These are phyloP conservation scores for Cenchrus americanus DNA, from an alignment of 176 grass and related monocot species.

Conservation along the genomic window DNA sequence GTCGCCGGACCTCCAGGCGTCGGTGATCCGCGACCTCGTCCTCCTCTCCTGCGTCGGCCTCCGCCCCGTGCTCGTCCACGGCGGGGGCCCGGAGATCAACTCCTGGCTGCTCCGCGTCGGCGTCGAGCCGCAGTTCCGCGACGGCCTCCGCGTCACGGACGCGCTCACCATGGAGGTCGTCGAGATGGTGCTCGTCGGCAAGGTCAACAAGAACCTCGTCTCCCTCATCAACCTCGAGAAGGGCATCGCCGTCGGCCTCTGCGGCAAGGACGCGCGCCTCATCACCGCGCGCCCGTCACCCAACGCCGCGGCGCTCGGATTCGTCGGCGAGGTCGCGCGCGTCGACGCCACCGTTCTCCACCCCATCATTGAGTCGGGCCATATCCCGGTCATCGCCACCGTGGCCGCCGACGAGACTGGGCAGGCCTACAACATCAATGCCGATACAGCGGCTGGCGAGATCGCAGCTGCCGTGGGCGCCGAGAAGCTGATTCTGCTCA, in stretches of 20 bases:
- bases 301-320: conserved; percentile 55
- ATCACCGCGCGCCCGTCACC: conserved; percentile 61
- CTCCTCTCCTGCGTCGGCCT: conserved; percentile 76
- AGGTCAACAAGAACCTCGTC: conserved; percentile 76
- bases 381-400: conserved; percentile 80
- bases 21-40: conserved; percentile 73
- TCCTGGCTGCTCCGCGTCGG: conserved; percentile 61
- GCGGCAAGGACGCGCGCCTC: conserved; percentile 77
- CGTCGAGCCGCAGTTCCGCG: conserved; percentile 65
- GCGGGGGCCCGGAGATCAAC: conserved; percentile 75
- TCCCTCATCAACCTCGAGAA: conserved; percentile 60
- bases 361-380: conserved; percentile 49
- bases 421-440: conserved; percentile 75
- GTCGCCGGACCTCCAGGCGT: conserved; percentile 58
- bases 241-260: conserved; percentile 57
- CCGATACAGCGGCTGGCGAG: conserved; percentile 59
- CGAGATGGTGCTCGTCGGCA: conserved; percentile 75
- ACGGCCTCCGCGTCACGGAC: conserved; percentile 71
- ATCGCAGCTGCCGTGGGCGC: conserved; percentile 64
- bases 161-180: conserved; percentile 74
- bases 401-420: conserved; percentile 67
- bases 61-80: conserved; percentile 69
- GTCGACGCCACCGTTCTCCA: conserved; percentile 60
- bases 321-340: conserved; percentile 57
- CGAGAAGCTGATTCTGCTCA: conserved; percentile 73